Evolutionary conservation across 352 stramenopile species (phyloP).

Genomic region (Pythium rishiriense): DNA sequence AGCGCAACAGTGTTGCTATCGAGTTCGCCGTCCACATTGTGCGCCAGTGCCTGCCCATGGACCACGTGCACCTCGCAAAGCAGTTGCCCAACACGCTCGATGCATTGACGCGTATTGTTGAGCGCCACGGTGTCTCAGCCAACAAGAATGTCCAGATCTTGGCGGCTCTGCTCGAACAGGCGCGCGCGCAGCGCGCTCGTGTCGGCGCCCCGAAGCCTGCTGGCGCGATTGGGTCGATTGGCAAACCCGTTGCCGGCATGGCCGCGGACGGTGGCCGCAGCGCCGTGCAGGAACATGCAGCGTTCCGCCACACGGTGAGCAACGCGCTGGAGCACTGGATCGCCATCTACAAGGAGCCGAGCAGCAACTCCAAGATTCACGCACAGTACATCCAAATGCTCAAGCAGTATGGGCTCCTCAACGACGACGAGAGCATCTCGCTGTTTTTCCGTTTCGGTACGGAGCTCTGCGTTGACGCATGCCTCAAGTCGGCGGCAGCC

Average conservation of each 20-base stretch:
- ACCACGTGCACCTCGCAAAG: slow-evolving; percentile 89
- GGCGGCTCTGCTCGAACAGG: slow-evolving; percentile 75
- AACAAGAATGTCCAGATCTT: slow-evolving; percentile 90
- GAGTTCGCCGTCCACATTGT: slow-evolving; percentile 97
- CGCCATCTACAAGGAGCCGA: slow-evolving; percentile 94
- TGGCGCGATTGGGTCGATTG: slow-evolving; percentile 55
- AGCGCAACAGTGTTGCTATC: slow-evolving; percentile 94
- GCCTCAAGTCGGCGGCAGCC: slow-evolving; percentile 85
- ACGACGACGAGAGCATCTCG: slow-evolving; percentile 96
- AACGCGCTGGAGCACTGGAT: slow-evolving; percentile 98
- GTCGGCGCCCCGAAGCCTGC: slow-evolving; percentile 41
- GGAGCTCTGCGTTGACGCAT: slow-evolving; percentile 97
- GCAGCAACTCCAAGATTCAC: slow-evolving; percentile 93
- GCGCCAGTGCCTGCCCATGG: slow-evolving; percentile 89
- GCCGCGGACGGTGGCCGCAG: slow-evolving; percentile 38
- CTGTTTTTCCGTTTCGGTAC: slow-evolving; percentile 97
- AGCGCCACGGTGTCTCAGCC: slow-evolving; percentile 68
- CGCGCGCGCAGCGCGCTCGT: slow-evolving; percentile 51
- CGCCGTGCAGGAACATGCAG: slow-evolving; percentile 69
- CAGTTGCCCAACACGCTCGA: slow-evolving; percentile 95
- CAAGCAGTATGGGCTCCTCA: slow-evolving; percentile 95
- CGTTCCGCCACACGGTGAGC: slow-evolving; percentile 85
- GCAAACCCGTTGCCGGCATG: slow-evolving; percentile 18
- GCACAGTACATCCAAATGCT: slow-evolving; percentile 97
- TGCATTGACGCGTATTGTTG: slow-evolving; percentile 82